phyloP scores from a whole-genome alignment of 2,329 filamentous ascomycete species.

The Anthostomella pinea region DNA sequence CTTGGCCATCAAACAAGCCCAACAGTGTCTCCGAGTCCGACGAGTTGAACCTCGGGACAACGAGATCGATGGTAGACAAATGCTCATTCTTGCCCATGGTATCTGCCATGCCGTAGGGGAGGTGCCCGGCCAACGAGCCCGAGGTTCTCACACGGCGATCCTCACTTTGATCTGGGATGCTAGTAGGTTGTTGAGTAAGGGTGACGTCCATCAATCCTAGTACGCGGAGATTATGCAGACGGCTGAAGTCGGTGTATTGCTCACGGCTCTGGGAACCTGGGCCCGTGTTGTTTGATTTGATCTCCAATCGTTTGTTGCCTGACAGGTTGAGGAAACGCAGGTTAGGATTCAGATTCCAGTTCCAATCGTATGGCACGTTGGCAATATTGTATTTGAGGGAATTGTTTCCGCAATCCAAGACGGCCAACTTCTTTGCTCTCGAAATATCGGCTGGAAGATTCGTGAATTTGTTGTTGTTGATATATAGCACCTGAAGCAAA shows the following conservation, averaged over 20 bases:
- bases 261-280: conserved; percentile 56
- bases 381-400: conserved; percentile 97
- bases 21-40: conserved; percentile 86
- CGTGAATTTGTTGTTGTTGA: conserved; percentile 98
- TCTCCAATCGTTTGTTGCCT: conserved; percentile 93
- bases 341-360: conserved; percentile 98
- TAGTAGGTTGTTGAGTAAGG: conserved; percentile 84
- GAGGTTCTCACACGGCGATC: conserved; percentile 95
- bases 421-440: conserved; percentile 85
- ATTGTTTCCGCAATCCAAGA: conserved; percentile 94
- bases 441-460: conserved; percentile 93
- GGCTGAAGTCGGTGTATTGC: conserved; percentile 86
- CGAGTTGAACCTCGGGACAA: conserved; percentile 87
- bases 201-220: conserved; percentile 98
- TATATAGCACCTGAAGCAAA: conserved; percentile 82
- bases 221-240: conserved; percentile 77
- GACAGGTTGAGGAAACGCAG: conserved; percentile 93
- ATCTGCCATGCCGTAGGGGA: conserved; percentile 97
- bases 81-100: conserved; percentile 91
- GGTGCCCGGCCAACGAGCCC: conserved; percentile 83
- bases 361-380: conserved; percentile 99
- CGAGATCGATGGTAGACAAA: conserved; percentile 90
- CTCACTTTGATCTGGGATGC: conserved; percentile 91
- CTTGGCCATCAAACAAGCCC: conserved; percentile 94
- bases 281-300: conserved; percentile 64